These are phyloP conservation scores for Globisporangium orthogonon DNA, from an alignment of 352 stramenopile genomes.

Conservation along the genomic window DNA sequence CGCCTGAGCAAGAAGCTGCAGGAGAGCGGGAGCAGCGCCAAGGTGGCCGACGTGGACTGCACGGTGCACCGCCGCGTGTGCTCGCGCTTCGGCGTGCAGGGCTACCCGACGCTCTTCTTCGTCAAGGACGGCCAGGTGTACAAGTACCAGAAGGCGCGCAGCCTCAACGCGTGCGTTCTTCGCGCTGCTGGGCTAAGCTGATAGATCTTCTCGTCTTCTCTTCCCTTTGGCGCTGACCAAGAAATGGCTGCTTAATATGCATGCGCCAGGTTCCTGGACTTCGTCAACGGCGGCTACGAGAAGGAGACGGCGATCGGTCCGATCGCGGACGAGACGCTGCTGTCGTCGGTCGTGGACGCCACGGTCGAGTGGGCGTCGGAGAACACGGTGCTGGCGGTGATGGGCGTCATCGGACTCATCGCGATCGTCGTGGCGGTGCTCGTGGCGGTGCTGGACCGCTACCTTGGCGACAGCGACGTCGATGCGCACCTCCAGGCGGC, in stretches of 20 bases:
- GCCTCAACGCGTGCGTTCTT: slow-evolving; percentile 34
- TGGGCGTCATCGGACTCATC: slow-evolving; percentile 48
- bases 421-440: slow-evolving; percentile 61
- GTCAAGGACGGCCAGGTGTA: slow-evolving; percentile 69
- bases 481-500: slow-evolving; percentile 42
- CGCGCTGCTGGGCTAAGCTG: neutral
- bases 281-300: slow-evolving; percentile 49
- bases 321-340: slow-evolving; percentile 55
- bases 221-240: no score
- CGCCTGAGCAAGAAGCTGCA: slow-evolving; percentile 62
- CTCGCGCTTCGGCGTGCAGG: slow-evolving; percentile 76
- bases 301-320: slow-evolving; percentile 41
- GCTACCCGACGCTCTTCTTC: slow-evolving; percentile 77
- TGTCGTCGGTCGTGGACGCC: slow-evolving; percentile 55
- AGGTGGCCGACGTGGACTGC: slow-evolving; percentile 64
- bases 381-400: slow-evolving; percentile 58
- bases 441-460: slow-evolving; percentile 69
- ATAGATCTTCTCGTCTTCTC: no score
- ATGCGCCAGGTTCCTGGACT: slow-evolving; percentile 36
- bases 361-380: slow-evolving; percentile 62
- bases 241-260: neutral
- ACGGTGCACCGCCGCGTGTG: slow-evolving; percentile 77
- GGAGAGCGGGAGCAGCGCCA: slow-evolving; percentile 49
- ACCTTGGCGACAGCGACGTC: slow-evolving; percentile 60
- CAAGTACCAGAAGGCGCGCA: slow-evolving; percentile 68